A percentile compares a stretch with the other conserved stretches of the same genome.
phyloP scores from a whole-genome alignment of 2,329 filamentous ascomycete genomes.

The Ambrosiella cleistominuta region DNA sequence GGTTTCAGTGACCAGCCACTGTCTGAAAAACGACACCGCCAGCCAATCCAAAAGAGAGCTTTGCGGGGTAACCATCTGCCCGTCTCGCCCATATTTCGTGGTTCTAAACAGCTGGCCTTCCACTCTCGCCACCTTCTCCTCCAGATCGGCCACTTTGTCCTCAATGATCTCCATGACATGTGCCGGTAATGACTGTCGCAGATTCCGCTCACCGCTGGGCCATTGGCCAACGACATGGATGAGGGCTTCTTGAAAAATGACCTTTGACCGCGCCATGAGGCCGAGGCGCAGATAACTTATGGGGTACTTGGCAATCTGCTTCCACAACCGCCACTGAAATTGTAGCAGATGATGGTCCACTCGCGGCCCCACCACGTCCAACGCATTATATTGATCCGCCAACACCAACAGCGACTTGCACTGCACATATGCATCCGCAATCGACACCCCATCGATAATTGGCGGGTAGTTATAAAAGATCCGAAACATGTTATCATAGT shows the following conservation, averaged over 20 bases:
- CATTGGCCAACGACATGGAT: conserved; percentile 92
- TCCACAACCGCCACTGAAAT: conserved; percentile 81
- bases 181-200: conserved; percentile 56
- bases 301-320: conserved; percentile 91
- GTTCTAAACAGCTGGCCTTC: conserved; percentile 72
- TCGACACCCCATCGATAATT: conserved; percentile 65
- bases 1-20: conserved; percentile 86
- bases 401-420: conserved; percentile 78
- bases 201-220: conserved; percentile 62
- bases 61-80: conserved; percentile 63
- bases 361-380: conserved; percentile 70
- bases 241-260: conserved; percentile 73
- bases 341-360: conserved; percentile 88
- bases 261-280: conserved; percentile 65
- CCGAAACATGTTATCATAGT: conserved; percentile 91
- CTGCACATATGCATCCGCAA: conserved; percentile 81
- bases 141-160: conserved; percentile 84
- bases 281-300: conserved; percentile 82
- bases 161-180: conserved; percentile 76
- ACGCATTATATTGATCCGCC: conserved; percentile 88
- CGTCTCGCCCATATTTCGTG: conserved; percentile 57
- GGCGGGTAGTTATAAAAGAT: conserved; percentile 92
- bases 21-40: conserved; percentile 68
- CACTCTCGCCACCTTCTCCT: conserved; percentile 61
- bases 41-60: conserved; percentile 83